Conservation (phyloP, 2,329 filamentous ascomycete genomes). For the Coniochaeta sp. region DNA sequence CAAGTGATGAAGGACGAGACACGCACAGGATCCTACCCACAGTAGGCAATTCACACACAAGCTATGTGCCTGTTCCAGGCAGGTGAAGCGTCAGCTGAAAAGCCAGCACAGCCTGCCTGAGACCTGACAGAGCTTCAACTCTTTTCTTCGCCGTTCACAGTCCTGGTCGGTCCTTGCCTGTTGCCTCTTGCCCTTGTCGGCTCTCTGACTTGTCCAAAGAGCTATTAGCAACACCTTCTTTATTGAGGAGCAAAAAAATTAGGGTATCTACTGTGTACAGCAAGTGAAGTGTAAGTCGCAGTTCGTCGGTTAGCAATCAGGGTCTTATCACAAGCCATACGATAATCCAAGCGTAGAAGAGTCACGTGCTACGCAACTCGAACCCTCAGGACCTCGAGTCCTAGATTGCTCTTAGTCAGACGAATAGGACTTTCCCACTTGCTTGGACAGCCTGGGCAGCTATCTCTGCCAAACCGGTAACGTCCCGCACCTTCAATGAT, state of each 20-base stretch:
- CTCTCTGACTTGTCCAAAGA: no score
- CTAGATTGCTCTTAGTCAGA: not conserved
- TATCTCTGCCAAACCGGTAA: not conserved
- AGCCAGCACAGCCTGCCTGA: not conserved
- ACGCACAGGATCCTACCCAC: not conserved
- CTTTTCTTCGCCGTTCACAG: no score
- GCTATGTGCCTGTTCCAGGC: not conserved
- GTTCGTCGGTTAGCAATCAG: not conserved
- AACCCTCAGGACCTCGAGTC: not conserved
- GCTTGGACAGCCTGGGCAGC: no score
- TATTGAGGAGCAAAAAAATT: not conserved
- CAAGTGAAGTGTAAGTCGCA: not conserved
- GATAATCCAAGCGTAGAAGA: not conserved
- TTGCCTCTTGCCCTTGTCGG: no score
- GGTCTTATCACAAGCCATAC: not conserved
- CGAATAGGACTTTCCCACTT: not conserved
- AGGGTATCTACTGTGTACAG: no score
- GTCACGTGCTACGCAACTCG: not conserved
- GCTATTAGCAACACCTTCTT: no score
- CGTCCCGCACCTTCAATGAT: not conserved
- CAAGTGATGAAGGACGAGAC: not conserved
- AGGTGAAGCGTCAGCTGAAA: not conserved
- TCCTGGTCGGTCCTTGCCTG: not conserved
- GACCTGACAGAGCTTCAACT: not conserved
- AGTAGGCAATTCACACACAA: not conserved